These are phyloP conservation scores for Peronosclerospora sorghi DNA, from an alignment of 352 stramenopile genomes.

Conservation along the genomic window DNA sequence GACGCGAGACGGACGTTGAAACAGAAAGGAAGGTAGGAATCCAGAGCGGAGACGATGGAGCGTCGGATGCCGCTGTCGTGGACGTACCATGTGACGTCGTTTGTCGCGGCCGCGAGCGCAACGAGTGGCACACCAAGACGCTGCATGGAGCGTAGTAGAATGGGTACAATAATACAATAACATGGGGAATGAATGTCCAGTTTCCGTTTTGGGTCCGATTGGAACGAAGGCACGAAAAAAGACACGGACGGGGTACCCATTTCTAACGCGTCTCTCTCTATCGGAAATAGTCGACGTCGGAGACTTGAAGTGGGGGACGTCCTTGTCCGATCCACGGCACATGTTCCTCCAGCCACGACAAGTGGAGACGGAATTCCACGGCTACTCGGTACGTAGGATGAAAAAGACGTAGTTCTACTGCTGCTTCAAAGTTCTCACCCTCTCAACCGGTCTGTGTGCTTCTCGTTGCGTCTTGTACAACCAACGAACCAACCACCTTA, in stretches of 20 bases:
- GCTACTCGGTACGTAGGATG: conserved; percentile 35
- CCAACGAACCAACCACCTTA: no score
- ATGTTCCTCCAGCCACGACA: conserved; percentile 69
- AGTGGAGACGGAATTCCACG: conserved; percentile 50
- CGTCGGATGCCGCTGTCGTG: not conserved
- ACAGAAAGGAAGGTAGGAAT: not conserved
- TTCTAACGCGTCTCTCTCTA: no score
- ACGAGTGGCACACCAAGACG: conserved; percentile 8
- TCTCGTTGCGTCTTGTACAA: no score
- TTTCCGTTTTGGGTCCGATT: no score
- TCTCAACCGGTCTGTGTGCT: no score
- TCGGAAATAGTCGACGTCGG: no score
- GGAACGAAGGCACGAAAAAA: no score
- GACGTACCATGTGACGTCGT: conserved; percentile 7
- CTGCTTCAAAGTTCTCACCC: not conserved
- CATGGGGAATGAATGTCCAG: no score
- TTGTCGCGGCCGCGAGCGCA: conserved; percentile 2
- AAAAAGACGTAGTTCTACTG: not conserved
- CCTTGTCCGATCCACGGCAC: not conserved
- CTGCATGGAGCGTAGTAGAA: conserved; percentile 1
- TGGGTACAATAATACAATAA: not conserved
- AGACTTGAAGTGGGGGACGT: no score
- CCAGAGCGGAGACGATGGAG: conserved; percentile 1
- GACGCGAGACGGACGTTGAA: not conserved
- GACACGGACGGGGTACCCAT: no score